phyloP scores from a whole-genome alignment of 306 rosid genomes.

The Dryas alaskensis region DNA sequence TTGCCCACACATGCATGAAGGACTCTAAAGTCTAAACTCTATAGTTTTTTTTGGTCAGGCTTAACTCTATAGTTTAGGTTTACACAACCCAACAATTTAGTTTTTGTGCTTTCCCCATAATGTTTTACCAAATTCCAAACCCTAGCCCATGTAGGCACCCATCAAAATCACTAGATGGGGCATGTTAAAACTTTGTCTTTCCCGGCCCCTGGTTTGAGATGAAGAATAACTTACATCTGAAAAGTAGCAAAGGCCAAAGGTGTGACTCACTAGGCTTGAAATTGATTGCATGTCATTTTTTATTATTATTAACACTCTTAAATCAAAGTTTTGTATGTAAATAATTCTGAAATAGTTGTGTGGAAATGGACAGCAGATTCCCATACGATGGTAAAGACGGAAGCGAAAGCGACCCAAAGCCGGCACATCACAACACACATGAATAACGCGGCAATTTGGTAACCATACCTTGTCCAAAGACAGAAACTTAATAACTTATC shows the following conservation, averaged over 20 bases:
- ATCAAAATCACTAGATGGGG: neutral
- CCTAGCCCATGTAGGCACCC: neutral
- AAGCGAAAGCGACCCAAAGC: conserved; percentile 10
- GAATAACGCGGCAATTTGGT: neutral
- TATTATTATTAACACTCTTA: neutral
- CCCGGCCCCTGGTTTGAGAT: neutral
- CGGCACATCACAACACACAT: conserved; percentile 22
- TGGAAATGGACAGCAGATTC: conserved; percentile 4
- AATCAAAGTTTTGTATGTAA: neutral
- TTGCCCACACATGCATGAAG: no score
- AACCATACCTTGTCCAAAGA: conserved; percentile 6
- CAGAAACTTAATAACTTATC: conserved; percentile 1
- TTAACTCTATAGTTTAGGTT: no score
- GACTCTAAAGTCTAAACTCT: no score
- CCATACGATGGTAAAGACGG: neutral
- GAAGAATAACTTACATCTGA: neutral
- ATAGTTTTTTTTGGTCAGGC: no score
- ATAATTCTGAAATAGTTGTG: neutral
- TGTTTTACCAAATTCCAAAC: neutral
- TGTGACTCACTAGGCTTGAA: neutral
- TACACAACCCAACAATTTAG: no score
- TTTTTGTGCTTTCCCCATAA: no score
- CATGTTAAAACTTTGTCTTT: neutral
- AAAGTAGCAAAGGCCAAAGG: neutral
- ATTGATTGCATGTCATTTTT: neutral